Evolutionary conservation across 108 stramenopile genomes (phyloP).

Genomic region (Cylindrotheca fusiformis): DNA sequence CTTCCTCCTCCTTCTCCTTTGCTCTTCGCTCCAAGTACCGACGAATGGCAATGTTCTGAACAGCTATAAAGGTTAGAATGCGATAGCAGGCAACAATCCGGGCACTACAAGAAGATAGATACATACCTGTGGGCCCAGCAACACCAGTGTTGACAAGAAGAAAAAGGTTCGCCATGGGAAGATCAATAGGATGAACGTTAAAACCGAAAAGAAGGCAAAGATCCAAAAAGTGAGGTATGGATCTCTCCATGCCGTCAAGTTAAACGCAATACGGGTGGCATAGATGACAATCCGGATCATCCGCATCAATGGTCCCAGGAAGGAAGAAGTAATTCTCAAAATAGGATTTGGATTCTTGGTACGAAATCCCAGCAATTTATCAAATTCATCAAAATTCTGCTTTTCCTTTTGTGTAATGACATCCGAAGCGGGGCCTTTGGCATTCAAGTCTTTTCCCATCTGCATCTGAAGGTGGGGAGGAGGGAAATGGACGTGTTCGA

Average conservation of each 20-base stretch:
- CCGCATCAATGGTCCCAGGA: conserved; percentile 58
- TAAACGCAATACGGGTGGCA: conserved; percentile 51
- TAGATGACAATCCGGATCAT: conserved; percentile 44
- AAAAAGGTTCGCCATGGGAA: conserved; percentile 80
- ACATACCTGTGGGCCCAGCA: conserved; percentile 74
- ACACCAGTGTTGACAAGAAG: conserved; percentile 42
- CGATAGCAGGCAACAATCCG: not conserved
- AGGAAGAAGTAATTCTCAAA: conserved; percentile 38
- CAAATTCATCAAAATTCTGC: conserved; percentile 48
- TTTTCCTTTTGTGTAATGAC: conserved; percentile 30
- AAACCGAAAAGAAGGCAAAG: conserved; percentile 36
- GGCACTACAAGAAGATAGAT: not conserved
- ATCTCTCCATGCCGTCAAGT: conserved; percentile 72
- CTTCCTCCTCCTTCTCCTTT: conserved; percentile 23
- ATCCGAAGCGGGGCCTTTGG: conserved; percentile 35
- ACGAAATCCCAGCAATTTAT: conserved; percentile 47
- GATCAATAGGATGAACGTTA: conserved; percentile 47
- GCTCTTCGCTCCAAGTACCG: conserved; percentile 36
- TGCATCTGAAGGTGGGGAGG: conserved; percentile 26
- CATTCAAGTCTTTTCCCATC: conserved; percentile 25
- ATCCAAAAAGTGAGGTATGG: conserved; percentile 70
- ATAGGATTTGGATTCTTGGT: conserved; percentile 45
- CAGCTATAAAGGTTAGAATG: not conserved
- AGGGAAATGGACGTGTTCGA: conserved; percentile 46
- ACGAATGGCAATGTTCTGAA: conserved; percentile 46